phyloP scores from a whole-genome alignment of 2,329 filamentous ascomycete genomes.

The Talaromyces islandicus region DNA sequence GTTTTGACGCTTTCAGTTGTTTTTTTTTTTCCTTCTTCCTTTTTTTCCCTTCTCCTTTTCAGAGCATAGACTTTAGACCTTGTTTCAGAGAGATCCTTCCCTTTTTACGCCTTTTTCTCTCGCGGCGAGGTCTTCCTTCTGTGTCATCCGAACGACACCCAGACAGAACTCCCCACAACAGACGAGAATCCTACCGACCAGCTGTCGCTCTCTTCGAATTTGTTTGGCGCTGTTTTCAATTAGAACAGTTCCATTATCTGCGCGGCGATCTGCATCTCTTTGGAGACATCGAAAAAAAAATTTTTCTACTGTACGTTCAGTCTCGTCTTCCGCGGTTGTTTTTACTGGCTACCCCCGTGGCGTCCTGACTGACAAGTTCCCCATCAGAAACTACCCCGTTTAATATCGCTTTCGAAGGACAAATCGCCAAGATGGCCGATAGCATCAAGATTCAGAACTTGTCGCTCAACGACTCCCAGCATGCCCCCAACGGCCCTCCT shows the following conservation, averaged over 20 bases:
- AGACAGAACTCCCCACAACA: constrained; percentile 12
- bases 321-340: not conserved
- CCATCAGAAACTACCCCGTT: not conserved
- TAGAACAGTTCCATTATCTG: not conserved
- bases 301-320: constrained; percentile 1
- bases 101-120: constrained; percentile 3
- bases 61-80: constrained; percentile 27
- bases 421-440: constrained; percentile 28
- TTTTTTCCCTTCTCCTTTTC: constrained; percentile 22
- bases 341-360: not conserved
- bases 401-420: not conserved
- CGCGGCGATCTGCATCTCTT: not conserved
- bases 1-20: constrained; percentile 13
- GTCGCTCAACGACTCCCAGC: constrained; percentile 56
- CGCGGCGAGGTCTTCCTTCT: constrained; percentile 19
- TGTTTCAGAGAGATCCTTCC: constrained; percentile 11
- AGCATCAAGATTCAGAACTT: constrained; percentile 35
- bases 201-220: constrained; percentile 17
- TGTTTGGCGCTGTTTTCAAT: not conserved
- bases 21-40: constrained; percentile 13
- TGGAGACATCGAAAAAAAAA: not conserved
- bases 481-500: constrained; percentile 36
- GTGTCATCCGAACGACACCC: constrained; percentile 16
- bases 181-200: constrained; percentile 9
- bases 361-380: not conserved